Percentiles rank a stretch among this genome's conserved stretches.
Conservation (phyloP, 805 yeast species). For the Saccharomycopsis sp. region DNA sequence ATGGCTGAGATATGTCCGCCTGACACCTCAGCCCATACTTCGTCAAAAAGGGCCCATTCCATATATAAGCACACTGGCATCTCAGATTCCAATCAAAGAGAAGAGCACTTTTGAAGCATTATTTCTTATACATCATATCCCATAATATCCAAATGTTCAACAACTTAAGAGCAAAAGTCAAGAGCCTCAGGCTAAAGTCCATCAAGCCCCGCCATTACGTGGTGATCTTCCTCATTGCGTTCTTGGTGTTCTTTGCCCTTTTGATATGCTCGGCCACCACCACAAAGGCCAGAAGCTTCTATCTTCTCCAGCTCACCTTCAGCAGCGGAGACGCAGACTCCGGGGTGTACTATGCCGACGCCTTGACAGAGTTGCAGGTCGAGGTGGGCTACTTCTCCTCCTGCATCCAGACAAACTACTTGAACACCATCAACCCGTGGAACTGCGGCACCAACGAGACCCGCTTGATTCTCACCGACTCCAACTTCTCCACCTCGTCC, state of each 20-base stretch:
- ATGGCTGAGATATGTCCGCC: no score
- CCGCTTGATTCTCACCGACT: conserved; percentile 13
- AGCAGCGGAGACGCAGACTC: conserved; percentile 14
- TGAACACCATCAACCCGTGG: conserved; percentile 14
- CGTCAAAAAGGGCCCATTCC: no score
- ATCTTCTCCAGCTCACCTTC: conserved; percentile 16
- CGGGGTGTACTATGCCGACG: conserved; percentile 20
- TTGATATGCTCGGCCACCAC: conserved; percentile 17
- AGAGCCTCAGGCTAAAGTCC: conserved; percentile 5
- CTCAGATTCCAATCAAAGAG: no score
- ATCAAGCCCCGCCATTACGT: conserved; percentile 20
- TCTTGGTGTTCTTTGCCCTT: conserved; percentile 16
- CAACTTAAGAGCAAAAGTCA: conserved; percentile 1
- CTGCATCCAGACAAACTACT: conserved; percentile 19
- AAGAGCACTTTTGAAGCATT: no score
- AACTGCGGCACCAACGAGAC: conserved; percentile 20
- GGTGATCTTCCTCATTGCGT: conserved; percentile 15
- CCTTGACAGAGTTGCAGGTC: conserved; percentile 19
- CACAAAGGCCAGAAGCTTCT: conserved; percentile 11
- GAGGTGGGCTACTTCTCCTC: conserved; percentile 21
- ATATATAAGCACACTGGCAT: no score
- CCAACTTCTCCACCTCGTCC: conserved; percentile 12
- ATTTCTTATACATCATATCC: no score
- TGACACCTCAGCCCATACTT: no score
- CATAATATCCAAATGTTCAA: conserved; percentile 1